Evolutionary conservation across 306 rosid species (phyloP), one percentile per base, ranked within the genome.

Genomic region (Quercus variabilis): DNA sequence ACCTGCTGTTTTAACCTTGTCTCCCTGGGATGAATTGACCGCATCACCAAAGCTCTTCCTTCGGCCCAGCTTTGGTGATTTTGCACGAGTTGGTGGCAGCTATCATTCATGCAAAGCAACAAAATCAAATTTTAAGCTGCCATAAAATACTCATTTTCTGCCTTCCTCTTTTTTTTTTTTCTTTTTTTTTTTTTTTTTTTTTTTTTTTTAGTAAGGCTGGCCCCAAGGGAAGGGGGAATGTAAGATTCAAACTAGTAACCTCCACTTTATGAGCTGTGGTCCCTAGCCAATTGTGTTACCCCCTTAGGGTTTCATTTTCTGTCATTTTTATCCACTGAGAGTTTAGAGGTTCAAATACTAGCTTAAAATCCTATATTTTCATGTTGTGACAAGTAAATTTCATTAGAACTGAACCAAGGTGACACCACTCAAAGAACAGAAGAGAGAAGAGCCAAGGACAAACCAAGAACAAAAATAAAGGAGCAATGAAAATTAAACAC

Each of bases 21-120:
- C 76, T 77, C 78, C 83, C 38, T 75, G 84, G 63, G 87, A 79
- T 80, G 71, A 63, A 76, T 75, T 75, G 78, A 78, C 81, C 5
- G 87, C 77, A 71, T 86, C 87, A 52, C 67, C 81, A 84, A 76
- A 81, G 84, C 90, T 89, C 89, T 93, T 96, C 77, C 90, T 90
- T 73, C 97, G 86, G 73, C 99, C 98, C 76, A 96, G 91, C 86
- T 93, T 96, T 73, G 99, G 98, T 55, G 99, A 93, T 86, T 89
- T 96, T 54, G 97, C 97, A 57, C 99, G 98, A 38, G 99, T 93
- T 4, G 99, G 94, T 73, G 99, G 98, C 54, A 77, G 89, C 98
- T 96, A 89, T 38, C 73, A 88, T 54, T 9, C 38, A 74, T 74
- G 63, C 76, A 82, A 76, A 52, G 76, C 64, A 78, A 84, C 49